Evolutionary conservation across 345 rosid genomes (phyloP), one percentile per base, ranked within the genome.

Genomic region (Brassica rapa): DNA sequence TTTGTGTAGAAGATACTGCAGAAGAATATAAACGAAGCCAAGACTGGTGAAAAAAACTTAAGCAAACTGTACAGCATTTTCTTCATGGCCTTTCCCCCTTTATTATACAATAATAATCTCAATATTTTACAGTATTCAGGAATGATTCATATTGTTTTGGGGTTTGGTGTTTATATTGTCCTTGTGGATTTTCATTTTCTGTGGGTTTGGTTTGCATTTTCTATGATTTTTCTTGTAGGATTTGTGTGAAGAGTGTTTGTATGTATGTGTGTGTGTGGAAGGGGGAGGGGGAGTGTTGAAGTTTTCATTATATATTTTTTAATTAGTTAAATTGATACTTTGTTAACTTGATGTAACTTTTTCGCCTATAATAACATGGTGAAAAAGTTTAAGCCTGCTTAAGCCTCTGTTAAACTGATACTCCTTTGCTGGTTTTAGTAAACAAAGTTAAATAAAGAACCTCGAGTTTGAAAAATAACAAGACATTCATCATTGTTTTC

Each of bases 51-150:
- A 55, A 65, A 65, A 64, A 55, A 14, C 29, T 56, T 41, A 69
- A 65, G 49, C 55, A 56, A 75, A 41, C 33, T 80, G 83, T 80
- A 75, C 76, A 80, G 80, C 68, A 75, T 63, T 61, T 67, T 72
- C 69, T 29, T 68, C 69, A 39, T 69, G 55, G 67, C 56, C 12
- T 29, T 69, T 79, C 3, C 56, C 19, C 12, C 39, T 68, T 68
- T 49, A 8, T 4, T 80, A 74, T 73, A 74, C 67, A 8, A 9
- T 0, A 35, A 14, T 0, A 39, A 21, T 46, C 14, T 30, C 62
- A 51, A 25, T 16, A 2, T 35, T 63, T 69, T 62, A 63, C 72
- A 64, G 1, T 64, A 16, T 70, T 25, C 62, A 70, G 12, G 12
- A 55, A 68, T 25, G 16, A 4, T 46, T 37, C 60, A 46, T 62